These are phyloP conservation scores for Giardia muris DNA, from an alignment of 208 protist genomes.

Conservation along the genomic window DNA sequence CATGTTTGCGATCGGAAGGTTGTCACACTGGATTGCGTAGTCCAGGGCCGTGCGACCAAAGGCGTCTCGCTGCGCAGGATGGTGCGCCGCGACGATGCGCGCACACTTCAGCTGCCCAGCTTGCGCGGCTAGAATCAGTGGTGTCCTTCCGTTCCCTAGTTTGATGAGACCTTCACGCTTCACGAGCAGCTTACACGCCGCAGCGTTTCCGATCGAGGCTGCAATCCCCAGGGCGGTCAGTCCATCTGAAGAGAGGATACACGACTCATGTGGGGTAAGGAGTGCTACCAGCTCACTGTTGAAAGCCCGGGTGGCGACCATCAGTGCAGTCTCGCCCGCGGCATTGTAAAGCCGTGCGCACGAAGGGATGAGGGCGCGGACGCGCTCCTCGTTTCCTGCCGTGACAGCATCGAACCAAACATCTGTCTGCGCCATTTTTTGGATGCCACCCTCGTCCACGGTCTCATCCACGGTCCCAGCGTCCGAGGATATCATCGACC, in stretches of 20 bases:
- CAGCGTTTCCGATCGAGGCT: background rate
- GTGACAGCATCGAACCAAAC: background rate
- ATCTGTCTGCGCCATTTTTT: background rate
- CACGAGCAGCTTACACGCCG: background rate
- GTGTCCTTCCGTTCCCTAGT: background rate
- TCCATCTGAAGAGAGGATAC: background rate
- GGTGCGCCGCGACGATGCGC: background rate
- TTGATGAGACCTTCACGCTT: background rate
- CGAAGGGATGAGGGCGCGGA: background rate
- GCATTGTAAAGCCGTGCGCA: background rate
- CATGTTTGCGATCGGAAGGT: background rate
- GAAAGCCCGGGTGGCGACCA: background rate
- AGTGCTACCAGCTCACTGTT: background rate
- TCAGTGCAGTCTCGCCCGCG: background rate
- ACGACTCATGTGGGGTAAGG: background rate
- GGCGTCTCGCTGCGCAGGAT: background rate
- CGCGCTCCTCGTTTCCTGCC: background rate
- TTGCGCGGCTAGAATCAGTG: background rate
- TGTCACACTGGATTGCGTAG: background rate
- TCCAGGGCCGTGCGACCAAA: background rate
- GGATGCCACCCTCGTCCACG: too few species aligned
- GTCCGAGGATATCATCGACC: too few species aligned
- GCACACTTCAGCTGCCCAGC: background rate
- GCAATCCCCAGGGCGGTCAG: background rate
- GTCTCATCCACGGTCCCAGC: too few species aligned